Conservation (phyloP, 352 stramenopile species). For the Phytophthora niederhauseri region DNA sequence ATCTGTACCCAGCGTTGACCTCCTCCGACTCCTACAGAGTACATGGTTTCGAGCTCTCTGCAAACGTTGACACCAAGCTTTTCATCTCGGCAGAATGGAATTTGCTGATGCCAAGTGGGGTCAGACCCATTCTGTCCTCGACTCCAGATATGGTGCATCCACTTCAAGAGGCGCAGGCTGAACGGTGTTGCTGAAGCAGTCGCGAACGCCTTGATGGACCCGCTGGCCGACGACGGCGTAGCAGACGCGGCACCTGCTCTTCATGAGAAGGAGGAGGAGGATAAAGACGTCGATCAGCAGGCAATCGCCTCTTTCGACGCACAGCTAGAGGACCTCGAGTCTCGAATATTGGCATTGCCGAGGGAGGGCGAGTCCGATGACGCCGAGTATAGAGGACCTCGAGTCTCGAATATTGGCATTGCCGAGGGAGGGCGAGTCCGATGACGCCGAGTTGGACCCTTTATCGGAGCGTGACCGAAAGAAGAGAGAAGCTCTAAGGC, state of each 20-base stretch:
- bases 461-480: constrained; percentile 6
- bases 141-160: neutral
- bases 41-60: neutral
- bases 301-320: constrained; percentile 16
- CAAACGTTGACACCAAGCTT: neutral
- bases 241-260: neutral
- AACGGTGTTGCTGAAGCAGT: neutral
- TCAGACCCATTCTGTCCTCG: no score
- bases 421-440: constrained; percentile 3
- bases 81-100: neutral
- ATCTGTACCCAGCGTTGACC: neutral
- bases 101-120: no score
- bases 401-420: constrained; percentile 21
- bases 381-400: constrained; percentile 4
- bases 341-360: constrained; percentile 9
- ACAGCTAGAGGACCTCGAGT: constrained; percentile 20
- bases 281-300: constrained; percentile 1
- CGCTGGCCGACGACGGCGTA: neutral
- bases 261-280: neutral
- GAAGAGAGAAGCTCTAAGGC: constrained; percentile 10
- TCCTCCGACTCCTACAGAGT: neutral
- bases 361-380: constrained; percentile 13
- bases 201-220: constrained; percentile 10
- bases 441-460: constrained; percentile 10
- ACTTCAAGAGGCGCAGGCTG: constrained; percentile 13